A percentile compares a stretch with the other conserved stretches of the same genome.
These are phyloP conservation scores for Artemisia princeps DNA, from an alignment of 140 eudicot genomes.

Conservation along the genomic window DNA sequence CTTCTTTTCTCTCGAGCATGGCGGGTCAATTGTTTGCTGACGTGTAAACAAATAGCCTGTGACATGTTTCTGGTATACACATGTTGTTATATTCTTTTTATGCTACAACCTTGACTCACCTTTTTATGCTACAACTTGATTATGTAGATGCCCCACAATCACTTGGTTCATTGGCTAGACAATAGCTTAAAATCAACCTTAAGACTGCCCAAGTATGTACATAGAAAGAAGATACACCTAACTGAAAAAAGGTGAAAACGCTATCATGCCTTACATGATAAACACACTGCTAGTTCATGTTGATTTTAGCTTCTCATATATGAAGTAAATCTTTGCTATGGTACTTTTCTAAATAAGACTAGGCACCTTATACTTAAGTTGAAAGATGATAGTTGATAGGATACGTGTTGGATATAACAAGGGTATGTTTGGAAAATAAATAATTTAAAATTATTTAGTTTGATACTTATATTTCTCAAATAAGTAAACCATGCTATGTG, in stretches of 20 bases:
- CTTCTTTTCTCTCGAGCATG: background rate
- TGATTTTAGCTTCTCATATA: background rate
- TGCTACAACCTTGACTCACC: slow-evolving; percentile 7
- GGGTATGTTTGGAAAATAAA: background rate
- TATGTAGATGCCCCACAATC: too few relatives aligned
- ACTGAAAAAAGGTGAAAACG: background rate
- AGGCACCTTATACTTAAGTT: background rate
- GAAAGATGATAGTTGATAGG: background rate
- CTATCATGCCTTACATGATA: background rate
- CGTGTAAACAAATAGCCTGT: slow-evolving; percentile 3
- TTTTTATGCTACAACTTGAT: background rate
- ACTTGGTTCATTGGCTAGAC: slow-evolving; percentile 4
- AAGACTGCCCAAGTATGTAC: background rate
- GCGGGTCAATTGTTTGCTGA: background rate
- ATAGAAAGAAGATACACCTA: background rate
- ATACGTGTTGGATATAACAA: background rate
- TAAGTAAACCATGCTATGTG: background rate
- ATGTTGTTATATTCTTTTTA: background rate
- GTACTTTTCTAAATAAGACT: background rate
- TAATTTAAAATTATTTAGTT: background rate
- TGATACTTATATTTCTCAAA: background rate
- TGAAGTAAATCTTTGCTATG: too few relatives aligned
- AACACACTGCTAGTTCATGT: background rate
- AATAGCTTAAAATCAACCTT: slow-evolving; percentile 4
- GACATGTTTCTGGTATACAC: background rate